phyloP scores from a whole-genome alignment of 768 basidiomycete species.

The Boletus patriciae region DNA sequence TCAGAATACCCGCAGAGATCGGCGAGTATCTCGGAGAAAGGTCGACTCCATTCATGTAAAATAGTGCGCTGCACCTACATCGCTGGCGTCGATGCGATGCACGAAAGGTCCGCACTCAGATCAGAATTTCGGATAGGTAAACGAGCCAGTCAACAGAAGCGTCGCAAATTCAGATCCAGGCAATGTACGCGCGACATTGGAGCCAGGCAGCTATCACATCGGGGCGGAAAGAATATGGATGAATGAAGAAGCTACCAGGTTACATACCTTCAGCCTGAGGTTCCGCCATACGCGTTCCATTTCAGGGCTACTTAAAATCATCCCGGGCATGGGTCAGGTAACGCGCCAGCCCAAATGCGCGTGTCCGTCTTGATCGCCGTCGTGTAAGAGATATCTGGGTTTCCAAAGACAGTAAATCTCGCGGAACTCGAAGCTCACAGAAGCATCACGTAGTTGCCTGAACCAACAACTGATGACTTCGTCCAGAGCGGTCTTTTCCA shows the following conservation, averaged over 20 bases:
- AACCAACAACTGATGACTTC: not conserved
- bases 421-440: slow-evolving; percentile 2
- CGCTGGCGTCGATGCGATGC: not conserved
- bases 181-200: not conserved
- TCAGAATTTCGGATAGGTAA: not conserved
- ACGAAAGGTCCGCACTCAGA: not conserved
- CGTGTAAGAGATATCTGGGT: not conserved
- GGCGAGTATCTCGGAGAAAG: slow-evolving; percentile 4
- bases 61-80: not conserved
- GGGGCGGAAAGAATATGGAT: slow-evolving; percentile 9
- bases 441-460: not conserved
- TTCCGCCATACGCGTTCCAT: slow-evolving; percentile 10
- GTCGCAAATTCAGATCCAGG: not conserved
- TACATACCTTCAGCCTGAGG: slow-evolving; percentile 16
- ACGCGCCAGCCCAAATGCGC: slow-evolving; percentile 14
- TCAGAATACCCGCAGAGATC: slow-evolving; percentile 7
- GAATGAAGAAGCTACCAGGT: slow-evolving; percentile 1
- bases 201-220: slow-evolving; percentile 22
- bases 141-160: not conserved
- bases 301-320: not conserved
- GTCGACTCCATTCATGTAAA: slow-evolving; percentile 3
- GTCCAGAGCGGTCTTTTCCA: not conserved
- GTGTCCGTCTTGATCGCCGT: slow-evolving; percentile 32
- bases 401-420: slow-evolving; percentile 10
- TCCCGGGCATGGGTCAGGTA: slow-evolving; percentile 2